phyloP scores from a whole-genome alignment of 202 grass and related monocot species.

The Panicum virgatum region DNA sequence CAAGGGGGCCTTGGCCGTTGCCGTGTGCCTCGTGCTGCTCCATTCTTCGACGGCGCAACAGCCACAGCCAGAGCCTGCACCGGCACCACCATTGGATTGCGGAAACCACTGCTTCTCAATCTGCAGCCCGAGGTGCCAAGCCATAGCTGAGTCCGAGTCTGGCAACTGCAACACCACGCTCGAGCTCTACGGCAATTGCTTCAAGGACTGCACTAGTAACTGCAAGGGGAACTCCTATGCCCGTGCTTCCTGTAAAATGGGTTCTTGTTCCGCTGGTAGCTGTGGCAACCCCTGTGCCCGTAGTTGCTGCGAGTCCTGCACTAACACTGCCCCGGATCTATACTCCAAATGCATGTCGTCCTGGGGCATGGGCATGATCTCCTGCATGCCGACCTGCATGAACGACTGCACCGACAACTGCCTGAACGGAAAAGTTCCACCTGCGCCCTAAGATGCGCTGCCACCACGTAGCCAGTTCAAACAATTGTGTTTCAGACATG shows the following conservation, averaged over 20 bases:
- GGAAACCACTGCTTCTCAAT: not conserved
- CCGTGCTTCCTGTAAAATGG: not conserved
- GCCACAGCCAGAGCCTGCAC: not conserved
- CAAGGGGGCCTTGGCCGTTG: not conserved
- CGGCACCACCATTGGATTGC: not conserved
- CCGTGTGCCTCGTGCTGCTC: not conserved
- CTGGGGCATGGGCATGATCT: not conserved
- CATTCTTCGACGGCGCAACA: not conserved
- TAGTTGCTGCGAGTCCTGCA: not conserved
- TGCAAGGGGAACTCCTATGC: not conserved
- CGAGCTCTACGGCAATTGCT: not conserved
- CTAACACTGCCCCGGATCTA: not conserved
- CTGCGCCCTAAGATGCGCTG: not conserved
- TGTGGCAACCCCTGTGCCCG: not conserved
- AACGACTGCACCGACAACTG: not conserved
- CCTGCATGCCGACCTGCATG: not conserved
- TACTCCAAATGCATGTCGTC: not conserved
- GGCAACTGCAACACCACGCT: not conserved
- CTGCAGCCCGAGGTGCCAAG: not conserved
- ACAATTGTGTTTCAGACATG: too few relatives aligned
- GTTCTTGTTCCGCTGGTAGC: not conserved
- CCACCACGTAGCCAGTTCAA: too few relatives aligned
- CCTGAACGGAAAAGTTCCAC: not conserved
- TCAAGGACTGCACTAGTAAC: not conserved
- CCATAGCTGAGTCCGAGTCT: fast-evolving